Evolutionary conservation across 2,329 filamentous ascomycete genomes (phyloP).

Genomic region (Fusarium goolgardi): DNA sequence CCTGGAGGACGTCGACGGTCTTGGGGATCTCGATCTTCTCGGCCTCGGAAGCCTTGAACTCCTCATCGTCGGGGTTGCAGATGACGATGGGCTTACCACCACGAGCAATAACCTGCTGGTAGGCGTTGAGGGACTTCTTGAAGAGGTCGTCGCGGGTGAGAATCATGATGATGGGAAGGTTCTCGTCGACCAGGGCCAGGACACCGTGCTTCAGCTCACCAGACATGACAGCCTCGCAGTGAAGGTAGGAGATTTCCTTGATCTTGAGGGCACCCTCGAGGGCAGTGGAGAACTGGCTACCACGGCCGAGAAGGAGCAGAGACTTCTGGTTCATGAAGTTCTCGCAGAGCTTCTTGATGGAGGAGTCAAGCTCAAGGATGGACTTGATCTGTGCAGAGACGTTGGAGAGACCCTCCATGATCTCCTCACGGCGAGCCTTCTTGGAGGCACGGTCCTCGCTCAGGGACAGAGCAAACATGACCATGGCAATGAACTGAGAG

Average conservation of each 20-base stretch:
- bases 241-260: constrained; percentile 99
- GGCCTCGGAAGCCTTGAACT: constrained; percentile 88
- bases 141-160: constrained; percentile 96
- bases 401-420: constrained; percentile 90
- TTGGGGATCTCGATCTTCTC: constrained; percentile 98
- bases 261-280: constrained; percentile 98
- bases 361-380: constrained; percentile 89
- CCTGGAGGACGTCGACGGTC: constrained; percentile 95
- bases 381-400: constrained; percentile 92
- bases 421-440: constrained; percentile 89
- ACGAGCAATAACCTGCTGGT: constrained; percentile 98
- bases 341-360: constrained; percentile 93
- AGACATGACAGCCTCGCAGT: constrained; percentile 99
- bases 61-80: constrained; percentile 89
- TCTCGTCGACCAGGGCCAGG: constrained; percentile 95
- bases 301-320: constrained; percentile 90
- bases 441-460: constrained; percentile 98
- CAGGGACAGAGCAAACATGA: constrained; percentile 98
- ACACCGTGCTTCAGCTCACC: constrained; percentile 99
- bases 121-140: constrained; percentile 98
- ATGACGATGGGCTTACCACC: constrained; percentile 97
- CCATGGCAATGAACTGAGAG: constrained; percentile 99
- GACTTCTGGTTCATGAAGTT: constrained; percentile 99
- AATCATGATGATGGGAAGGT: constrained; percentile 99
- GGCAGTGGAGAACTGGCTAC: constrained; percentile 95